Base-by-base conservation (phyloP, 2,329 filamentous ascomycete species). In the Fusarium robinianum region DNA sequence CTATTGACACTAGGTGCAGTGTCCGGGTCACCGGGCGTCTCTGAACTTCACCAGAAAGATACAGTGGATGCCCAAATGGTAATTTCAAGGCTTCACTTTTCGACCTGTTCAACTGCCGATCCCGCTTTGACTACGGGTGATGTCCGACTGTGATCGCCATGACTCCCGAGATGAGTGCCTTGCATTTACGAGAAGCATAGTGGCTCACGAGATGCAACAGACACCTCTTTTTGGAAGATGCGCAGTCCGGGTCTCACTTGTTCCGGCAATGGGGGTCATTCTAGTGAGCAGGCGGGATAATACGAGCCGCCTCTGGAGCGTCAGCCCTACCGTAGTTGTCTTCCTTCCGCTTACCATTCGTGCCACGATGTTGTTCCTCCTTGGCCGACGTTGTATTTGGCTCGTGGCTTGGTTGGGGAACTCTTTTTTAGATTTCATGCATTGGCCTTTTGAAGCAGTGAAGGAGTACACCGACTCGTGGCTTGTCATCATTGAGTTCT, bases 1-100 rank as follows among this genome's bases (percentile, higher is more conserved):
- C 48, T 41, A 60, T 52, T 34, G 38, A 37, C 35, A 45, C 44
- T 49, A 49, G 34, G n/a, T 23, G 10, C 30, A 33, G 18, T 33
- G 31, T 24, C 27, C 17, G 39, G n/a, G 33, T 32, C 22, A 14
- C 37, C 39, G 21, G n/a, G 19, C 23, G 17, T 12, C 35, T 29
- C n/a, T 40, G 23, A 52, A 12, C 35, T 52, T 40, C 23, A 33
- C 51, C 26, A 8, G 17, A 24, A 41, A 41, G 16, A 21, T 11
- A 23, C 18, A 17, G 12, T 9, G 10, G 14, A 17, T 15, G 10
- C 30, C 17, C 9, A n/a, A n/a, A 30, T 25, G 18, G 17, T 40
- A 29, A 39, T 36, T 47, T 40, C 37, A 32, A 30, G 33, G 11
- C 8, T 16, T 41, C 27, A 26, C 34, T 33, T 41, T 30, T 22